Base-by-base conservation (phyloP, 345 rosid species). In the Adansonia digitata region DNA sequence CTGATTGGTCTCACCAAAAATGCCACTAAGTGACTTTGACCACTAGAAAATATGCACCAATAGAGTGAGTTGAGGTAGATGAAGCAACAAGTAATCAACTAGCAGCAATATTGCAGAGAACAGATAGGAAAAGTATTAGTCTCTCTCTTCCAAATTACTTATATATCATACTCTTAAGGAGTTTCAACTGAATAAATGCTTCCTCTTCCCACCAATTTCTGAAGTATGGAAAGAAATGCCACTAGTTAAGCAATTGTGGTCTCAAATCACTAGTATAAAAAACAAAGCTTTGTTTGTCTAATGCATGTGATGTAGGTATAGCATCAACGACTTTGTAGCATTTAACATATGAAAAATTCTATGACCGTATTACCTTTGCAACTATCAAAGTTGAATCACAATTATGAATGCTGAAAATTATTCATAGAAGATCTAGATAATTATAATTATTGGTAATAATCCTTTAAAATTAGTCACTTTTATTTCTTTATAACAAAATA, bases 1-100 rank as follows among this genome's bases (percentile, higher is more conserved):
- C 82, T 88, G 87, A 82, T 95, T 95, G 62, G 98, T 95, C 87
- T 93, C 94, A 26, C 93, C 90, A 74, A 91, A 89, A 66, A 69
- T 71, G 45, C 88, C 90, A 70, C 74, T 57, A 12, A 87, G 79
- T 29, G 91, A 71, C n/a, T 84, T 82, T 62, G 93, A 90, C 82
- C 88, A 74, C 97, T 93, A 86, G 77, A 67, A 75, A 74, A 81
- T 64, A 84, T 55, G 74, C 62, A 77, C 35, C 73, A 55, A 69
- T 29, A 31, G 70, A 75, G 29, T 34, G 73, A 11, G n/a, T 48
- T 46, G n/a, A 55, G 61, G 27, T 0, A 31, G 35, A 29, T 74
- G 51, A 15, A 73, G 42, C 73, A 69, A 22, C 24, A 26, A 67
- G 11, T 18, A 48, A 37, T 51, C 52, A 57, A 65, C 18, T 1